Conservation (phyloP, 2,329 filamentous ascomycete genomes). For the Neonectria magnoliae region DNA sequence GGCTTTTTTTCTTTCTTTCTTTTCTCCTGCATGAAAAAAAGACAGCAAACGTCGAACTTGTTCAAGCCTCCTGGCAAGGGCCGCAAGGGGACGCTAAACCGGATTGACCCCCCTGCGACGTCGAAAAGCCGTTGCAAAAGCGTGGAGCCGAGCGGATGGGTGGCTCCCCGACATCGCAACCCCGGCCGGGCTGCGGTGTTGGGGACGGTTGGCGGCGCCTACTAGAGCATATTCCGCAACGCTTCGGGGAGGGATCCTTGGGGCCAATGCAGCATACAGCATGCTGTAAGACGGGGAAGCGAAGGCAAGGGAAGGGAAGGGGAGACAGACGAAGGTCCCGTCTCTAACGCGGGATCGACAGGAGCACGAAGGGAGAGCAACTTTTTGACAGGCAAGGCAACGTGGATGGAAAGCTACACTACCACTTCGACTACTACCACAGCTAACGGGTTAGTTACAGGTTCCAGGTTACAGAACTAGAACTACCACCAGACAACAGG, state of each 20-base stretch:
- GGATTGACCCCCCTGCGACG: conserved; percentile 9
- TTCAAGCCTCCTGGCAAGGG: background rate
- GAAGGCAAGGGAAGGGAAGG: background rate
- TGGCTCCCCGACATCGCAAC: conserved; percentile 9
- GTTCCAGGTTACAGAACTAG: background rate
- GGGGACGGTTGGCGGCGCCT: background rate
- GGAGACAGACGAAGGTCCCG: conserved; percentile 2
- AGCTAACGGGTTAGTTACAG: background rate
- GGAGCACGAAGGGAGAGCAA: conserved; percentile 14
- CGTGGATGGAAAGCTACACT: background rate
- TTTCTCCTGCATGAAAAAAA: background rate
- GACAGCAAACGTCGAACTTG: background rate
- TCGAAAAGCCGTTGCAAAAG: conserved; percentile 20
- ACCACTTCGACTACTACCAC: background rate
- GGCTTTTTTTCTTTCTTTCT: background rate
- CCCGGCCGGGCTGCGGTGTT: background rate
- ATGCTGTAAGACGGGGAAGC: background rate
- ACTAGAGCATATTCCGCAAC: background rate
- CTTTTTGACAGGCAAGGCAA: background rate
- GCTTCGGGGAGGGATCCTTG: background rate
- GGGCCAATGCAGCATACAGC: background rate
- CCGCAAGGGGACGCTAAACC: conserved; percentile 11
- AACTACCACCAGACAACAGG: background rate
- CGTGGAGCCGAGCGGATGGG: conserved; percentile 19
- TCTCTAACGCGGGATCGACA: conserved; percentile 24